Evolutionary conservation across 805 yeast species (phyloP).

Genomic region (Metschnikowia matae): DNA sequence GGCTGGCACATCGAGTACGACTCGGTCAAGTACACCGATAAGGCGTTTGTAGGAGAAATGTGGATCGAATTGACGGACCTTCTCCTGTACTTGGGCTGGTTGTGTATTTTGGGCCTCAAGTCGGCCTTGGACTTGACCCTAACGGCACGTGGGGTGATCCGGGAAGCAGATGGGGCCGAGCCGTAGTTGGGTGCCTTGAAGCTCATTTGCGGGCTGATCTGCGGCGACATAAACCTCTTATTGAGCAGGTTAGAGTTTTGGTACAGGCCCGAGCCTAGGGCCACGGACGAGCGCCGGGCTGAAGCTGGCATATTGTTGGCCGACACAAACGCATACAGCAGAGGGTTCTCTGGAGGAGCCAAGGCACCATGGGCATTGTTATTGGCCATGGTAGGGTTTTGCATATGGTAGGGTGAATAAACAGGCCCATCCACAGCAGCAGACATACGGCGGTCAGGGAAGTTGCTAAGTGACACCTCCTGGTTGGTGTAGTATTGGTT

Average conservation of each 20-base stretch:
- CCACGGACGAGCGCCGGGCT: constrained; percentile 17
- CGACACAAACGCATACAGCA: constrained; percentile 1
- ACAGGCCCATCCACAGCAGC: constrained; percentile 33
- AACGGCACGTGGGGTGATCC: constrained; percentile 44
- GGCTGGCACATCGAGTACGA: constrained; percentile 86
- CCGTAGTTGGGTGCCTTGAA: not conserved
- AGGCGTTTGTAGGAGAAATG: constrained; percentile 75
- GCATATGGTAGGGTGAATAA: constrained; percentile 17
- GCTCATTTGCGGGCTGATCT: constrained; percentile 7
- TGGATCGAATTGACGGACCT: constrained; percentile 61
- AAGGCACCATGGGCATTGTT: not conserved
- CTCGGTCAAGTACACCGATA: constrained; percentile 71
- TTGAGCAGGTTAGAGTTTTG: constrained; percentile 13
- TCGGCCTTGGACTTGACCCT: constrained; percentile 45
- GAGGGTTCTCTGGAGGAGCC: constrained; percentile 2
- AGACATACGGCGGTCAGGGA: constrained; percentile 34
- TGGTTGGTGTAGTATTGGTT: constrained; percentile 39
- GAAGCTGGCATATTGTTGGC: constrained; percentile 5
- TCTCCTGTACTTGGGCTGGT: constrained; percentile 66
- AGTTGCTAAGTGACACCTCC: constrained; percentile 28
- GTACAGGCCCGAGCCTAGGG: constrained; percentile 22
- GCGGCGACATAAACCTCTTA: constrained; percentile 12
- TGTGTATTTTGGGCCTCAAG: constrained; percentile 55
- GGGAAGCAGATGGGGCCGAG: constrained; percentile 1
- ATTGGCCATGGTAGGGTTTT: not conserved